These are phyloP conservation scores for Yarrowia sp. DNA, from an alignment of 805 yeast species.

Conservation along the genomic window DNA sequence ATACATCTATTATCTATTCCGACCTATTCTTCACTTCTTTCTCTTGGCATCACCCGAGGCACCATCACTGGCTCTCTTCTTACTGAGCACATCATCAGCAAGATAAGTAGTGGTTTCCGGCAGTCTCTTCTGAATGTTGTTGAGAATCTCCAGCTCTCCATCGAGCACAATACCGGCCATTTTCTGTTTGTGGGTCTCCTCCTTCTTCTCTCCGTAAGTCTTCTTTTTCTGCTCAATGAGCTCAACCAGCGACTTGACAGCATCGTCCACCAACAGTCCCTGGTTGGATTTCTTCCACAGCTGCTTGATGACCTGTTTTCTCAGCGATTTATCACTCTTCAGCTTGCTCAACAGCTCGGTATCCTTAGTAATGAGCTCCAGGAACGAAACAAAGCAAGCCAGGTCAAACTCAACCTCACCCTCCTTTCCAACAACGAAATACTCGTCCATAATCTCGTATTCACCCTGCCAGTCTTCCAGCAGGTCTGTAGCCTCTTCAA, in stretches of 20 bases:
- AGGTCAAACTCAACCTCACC: constrained; percentile 24
- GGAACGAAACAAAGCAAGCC: constrained; percentile 8
- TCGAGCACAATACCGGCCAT: constrained; percentile 9
- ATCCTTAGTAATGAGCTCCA: constrained; percentile 4
- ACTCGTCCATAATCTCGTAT: constrained; percentile 32
- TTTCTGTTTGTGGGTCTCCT: background rate
- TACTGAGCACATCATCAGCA: constrained; percentile 1
- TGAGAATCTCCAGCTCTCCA: constrained; percentile 9
- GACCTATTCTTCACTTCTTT: background rate
- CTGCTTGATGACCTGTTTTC: constrained; percentile 25
- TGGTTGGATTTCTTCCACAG: constrained; percentile 28
- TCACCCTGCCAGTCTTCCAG: constrained; percentile 30
- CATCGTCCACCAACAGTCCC: constrained; percentile 28
- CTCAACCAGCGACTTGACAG: constrained; percentile 15
- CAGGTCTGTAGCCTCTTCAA: constrained; percentile 19
- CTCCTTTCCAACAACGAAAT: constrained; percentile 30
- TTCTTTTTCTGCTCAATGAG: background rate
- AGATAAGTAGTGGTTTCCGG: constrained; percentile 12
- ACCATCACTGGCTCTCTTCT: constrained; percentile 2
- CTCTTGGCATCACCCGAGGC: background rate
- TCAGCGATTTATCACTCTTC: background rate
- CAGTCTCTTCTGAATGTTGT: background rate
- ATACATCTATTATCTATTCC: background rate
- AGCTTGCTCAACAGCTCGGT: background rate
- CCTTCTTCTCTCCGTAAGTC: background rate